Base-by-base conservation (phyloP, 2,329 filamentous ascomycete genomes). In the Microcyclospora pomicola region DNA sequence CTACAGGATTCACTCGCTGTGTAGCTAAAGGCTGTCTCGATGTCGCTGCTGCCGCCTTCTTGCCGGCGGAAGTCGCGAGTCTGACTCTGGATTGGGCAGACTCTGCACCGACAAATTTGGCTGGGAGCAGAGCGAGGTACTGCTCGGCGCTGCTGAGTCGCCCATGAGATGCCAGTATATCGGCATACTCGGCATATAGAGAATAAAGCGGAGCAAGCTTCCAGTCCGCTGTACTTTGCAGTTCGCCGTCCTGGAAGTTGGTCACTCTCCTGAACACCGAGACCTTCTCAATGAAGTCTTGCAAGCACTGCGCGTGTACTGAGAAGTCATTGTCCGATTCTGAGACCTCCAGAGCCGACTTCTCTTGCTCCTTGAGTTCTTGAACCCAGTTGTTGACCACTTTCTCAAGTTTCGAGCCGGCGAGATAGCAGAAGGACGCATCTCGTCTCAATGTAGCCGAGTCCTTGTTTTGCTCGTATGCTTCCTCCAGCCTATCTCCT, bases 271-370 rank as follows among this genome's bases (percentile, higher is more conserved):
- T 80, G 77, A 98, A 98, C 38, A 98, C 75, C 0, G 87, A 93
- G 34, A 98, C 91, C 69, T 98, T 98, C 65, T 98, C 91, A 45
- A 98, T 93, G 55, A 98, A 88, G 48, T 82, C 80, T 60, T 96
- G 91, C 32, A 98, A 67, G 34, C 82, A 80, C 44, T 78, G 77
- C 39, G 88, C 86, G 53, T 96, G 91, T 35, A 96, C 77, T 0
- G 88, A 93, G 63, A 95, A 98, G 41, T 77, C 81, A 15, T 83
- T 88, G 52, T 86, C 83, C 27, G 75, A 75, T 16, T 49, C 49
- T 5, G 49, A 48, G 10, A 45, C 42, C 50, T 85, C 72, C 44
- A 92, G 67, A 10, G 76, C 77, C 33, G 77, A 75, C 51, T 80
- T 75, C 60, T 95, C 86, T 15, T 77, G 73, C 62, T 96, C 86